Conservation (phyloP, 192 early-diverging fungal genomes). For the Entomortierella chlamydospora region DNA sequence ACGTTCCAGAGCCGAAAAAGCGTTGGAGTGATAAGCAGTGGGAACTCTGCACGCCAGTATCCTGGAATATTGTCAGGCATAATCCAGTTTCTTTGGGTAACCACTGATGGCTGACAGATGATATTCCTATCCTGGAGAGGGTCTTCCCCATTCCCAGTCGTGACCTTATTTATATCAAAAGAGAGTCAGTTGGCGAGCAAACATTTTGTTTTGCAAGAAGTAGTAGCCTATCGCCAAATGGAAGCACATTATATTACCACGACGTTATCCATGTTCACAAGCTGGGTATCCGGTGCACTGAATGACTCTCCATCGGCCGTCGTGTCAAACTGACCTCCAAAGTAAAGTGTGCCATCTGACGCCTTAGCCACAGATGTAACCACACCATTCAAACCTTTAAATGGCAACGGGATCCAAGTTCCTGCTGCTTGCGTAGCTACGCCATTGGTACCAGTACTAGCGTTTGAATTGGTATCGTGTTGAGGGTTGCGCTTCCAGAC, state of each 20-base stretch:
- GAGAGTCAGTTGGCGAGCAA: neutral
- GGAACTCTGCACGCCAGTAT: conserved; percentile 72
- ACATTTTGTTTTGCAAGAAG: neutral
- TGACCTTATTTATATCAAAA: conserved; percentile 12
- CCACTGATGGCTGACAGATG: conserved; percentile 53
- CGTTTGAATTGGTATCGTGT: neutral
- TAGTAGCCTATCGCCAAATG: too few relatives aligned
- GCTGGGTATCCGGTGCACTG: conserved; percentile 44
- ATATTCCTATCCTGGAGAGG: conserved; percentile 44
- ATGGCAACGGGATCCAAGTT: conserved; percentile 69
- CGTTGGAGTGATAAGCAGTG: conserved; percentile 65
- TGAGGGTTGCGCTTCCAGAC: conserved; percentile 23
- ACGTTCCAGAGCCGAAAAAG: conserved; percentile 76
- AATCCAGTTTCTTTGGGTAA: conserved; percentile 70
- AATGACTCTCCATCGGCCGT: conserved; percentile 69
- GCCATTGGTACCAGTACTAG: neutral
- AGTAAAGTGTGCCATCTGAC: conserved; percentile 64
- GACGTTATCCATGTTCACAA: conserved; percentile 42
- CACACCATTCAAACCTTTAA: conserved; percentile 75
- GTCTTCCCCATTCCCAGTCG: conserved; percentile 25
- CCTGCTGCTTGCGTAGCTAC: conserved; percentile 14
- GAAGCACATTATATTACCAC: conserved; percentile 13
- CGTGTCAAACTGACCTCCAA: conserved; percentile 75
- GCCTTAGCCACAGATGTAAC: conserved; percentile 69
- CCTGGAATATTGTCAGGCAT: conserved; percentile 76